phyloP scores from a whole-genome alignment of 148 eudicot species.

The Rhododendron vialii region DNA sequence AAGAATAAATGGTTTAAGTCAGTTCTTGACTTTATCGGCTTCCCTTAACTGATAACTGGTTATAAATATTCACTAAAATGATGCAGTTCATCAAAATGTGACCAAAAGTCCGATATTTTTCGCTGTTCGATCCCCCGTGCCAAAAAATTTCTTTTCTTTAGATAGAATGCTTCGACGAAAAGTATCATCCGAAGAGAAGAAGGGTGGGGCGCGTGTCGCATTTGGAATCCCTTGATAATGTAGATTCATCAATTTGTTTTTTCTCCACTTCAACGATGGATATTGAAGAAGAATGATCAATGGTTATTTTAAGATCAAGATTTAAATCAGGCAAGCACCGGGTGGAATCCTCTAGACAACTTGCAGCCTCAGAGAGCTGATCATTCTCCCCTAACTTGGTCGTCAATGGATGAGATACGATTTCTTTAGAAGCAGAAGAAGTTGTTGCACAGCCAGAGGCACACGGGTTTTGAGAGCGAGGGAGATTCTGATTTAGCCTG shows the following conservation, averaged over 20 bases:
- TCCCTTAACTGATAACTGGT: neutral
- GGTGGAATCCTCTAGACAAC: constrained; percentile 9
- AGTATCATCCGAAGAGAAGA: too few species aligned
- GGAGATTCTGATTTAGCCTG: constrained; percentile 2
- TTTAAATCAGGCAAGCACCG: constrained; percentile 5
- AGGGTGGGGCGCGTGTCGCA: too few species aligned
- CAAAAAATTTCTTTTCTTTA: too few species aligned
- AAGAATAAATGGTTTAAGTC: neutral
- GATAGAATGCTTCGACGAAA: too few species aligned
- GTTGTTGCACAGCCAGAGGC: neutral
- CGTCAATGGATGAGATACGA: neutral
- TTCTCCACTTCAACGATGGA: neutral
- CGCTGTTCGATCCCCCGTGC: neutral
- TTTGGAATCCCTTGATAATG: neutral
- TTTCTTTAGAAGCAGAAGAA: neutral
- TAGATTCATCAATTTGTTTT: neutral
- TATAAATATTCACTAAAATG: too few species aligned
- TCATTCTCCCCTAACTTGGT: neutral
- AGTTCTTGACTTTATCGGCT: too few species aligned
- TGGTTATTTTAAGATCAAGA: neutral
- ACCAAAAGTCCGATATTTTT: neutral
- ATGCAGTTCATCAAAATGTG: too few species aligned
- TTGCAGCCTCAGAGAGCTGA: constrained; percentile 6
- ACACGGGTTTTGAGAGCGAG: neutral
- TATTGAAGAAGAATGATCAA: neutral